Conservation (phyloP, 352 stramenopile species). For the Thalassiosira hispida region DNA sequence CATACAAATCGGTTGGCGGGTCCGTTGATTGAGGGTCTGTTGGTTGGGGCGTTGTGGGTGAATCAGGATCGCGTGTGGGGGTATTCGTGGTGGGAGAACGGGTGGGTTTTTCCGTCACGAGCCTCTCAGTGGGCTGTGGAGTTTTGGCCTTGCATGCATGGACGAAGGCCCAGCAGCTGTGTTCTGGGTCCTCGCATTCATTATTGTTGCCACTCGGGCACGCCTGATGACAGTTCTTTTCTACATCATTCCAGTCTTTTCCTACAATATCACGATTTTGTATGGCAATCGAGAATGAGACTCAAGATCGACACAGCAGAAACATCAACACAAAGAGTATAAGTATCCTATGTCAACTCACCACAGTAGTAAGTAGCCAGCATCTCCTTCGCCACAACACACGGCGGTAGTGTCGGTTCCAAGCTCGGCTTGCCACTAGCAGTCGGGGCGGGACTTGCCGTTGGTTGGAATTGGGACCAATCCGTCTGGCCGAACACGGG, state of each 20-base stretch:
- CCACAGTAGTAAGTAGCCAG: conserved; percentile 64
- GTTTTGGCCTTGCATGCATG: conserved; percentile 36
- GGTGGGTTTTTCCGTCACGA: conserved; percentile 4
- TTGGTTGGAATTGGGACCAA: conserved; percentile 35
- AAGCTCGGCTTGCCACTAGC: conserved; percentile 34
- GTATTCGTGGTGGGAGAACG: conserved; percentile 15
- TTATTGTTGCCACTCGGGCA: conserved; percentile 70
- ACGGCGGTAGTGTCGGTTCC: conserved; percentile 50
- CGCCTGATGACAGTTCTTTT: conserved; percentile 71
- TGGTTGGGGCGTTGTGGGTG: conserved; percentile 37
- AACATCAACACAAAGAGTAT: too few relatives aligned
- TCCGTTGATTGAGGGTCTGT: conserved; percentile 41
- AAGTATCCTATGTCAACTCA: conserved; percentile 17
- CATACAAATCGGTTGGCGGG: conserved; percentile 54
- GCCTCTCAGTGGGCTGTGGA: conserved; percentile 6
- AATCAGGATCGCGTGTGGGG: conserved; percentile 46
- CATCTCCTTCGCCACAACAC: conserved; percentile 44
- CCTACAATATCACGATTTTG: conserved; percentile 37
- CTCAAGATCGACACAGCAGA: too few relatives aligned
- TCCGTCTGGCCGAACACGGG: conserved; percentile 59
- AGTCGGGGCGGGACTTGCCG: conserved; percentile 46
- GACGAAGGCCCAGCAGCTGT: conserved; percentile 68
- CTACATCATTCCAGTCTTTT: conserved; percentile 82
- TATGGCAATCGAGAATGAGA: neutral
- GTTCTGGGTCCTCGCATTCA: conserved; percentile 66